These are phyloP conservation scores for Russula brevipes DNA, from an alignment of 768 basidiomycete species.

Conservation along the genomic window DNA sequence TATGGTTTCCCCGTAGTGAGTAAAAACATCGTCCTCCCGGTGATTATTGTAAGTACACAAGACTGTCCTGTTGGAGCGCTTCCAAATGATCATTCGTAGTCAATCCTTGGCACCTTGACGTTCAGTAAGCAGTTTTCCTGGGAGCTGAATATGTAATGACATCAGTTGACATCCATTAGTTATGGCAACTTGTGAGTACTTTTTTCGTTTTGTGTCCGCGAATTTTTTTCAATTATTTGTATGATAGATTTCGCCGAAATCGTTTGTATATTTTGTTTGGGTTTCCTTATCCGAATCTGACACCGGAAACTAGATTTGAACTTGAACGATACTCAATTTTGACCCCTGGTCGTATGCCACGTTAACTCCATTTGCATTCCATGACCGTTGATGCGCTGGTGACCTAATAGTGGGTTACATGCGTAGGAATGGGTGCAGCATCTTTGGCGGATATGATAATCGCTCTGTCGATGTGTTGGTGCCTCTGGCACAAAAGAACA, in stretches of 20 bases:
- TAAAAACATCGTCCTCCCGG: background rate
- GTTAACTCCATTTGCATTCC: background rate
- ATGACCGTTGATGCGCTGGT: background rate
- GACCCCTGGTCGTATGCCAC: slow-evolving; percentile 31
- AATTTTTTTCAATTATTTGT: background rate
- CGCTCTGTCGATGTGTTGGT: slow-evolving; percentile 45
- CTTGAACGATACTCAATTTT: slow-evolving; percentile 34
- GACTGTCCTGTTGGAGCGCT: too few relatives aligned
- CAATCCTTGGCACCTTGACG: slow-evolving; percentile 38
- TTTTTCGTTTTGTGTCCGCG: background rate
- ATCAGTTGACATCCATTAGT: slow-evolving; percentile 11
- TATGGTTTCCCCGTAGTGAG: background rate
- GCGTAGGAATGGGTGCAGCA: slow-evolving; percentile 41
- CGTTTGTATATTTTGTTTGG: slow-evolving; percentile 31
- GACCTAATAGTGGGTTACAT: slow-evolving; percentile 43
- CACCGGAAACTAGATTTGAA: slow-evolving; percentile 21
- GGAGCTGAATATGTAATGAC: background rate
- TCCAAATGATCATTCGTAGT: background rate
- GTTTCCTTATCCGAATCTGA: background rate
- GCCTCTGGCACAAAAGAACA: slow-evolving; percentile 43
- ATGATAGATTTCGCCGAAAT: slow-evolving; percentile 44
- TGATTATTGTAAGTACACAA: background rate
- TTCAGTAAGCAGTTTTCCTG: slow-evolving; percentile 34
- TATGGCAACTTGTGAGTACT: slow-evolving; percentile 26
- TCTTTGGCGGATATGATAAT: slow-evolving; percentile 50